Evolutionary conservation across 2,329 filamentous ascomycete species (phyloP), one percentile per base, ranked within the genome.

Genomic region (Alternaria sp.): DNA sequence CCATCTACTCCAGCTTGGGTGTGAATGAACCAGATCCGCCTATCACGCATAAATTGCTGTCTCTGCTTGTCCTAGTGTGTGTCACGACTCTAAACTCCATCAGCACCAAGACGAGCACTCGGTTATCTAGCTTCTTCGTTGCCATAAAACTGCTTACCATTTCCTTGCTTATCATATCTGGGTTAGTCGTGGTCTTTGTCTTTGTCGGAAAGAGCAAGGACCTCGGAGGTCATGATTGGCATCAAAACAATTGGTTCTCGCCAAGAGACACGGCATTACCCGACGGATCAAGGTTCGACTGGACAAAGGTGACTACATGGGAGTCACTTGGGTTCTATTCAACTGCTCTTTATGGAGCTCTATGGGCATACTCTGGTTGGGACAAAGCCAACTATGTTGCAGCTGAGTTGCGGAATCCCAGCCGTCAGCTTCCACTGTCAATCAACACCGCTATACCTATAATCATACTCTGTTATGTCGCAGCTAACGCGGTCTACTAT

Each of bases 381-480:
- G 76, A 79, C 32, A 79, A 79, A 68, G 77, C 77, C 27, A 79
- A 79, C 50, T 79, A 79, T 53, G 74, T 80, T 6, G 76, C 78
- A 32, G 76, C 75, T 28, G 77, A 79, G 49, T 64, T 79, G 11
- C 65, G 66, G 1, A 67, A 77, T 38, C 76, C 77, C 2, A 69
- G 62, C 27, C 72, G 72, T n/a, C 76, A 79, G 69, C 81, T 90
- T 0, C 88, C 87, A 0, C 80, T 87, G 0, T 86, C 87, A 1
- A 87, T 90, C 69, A 88, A 89, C 72, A 85, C 84, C 0, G 86
- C 88, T 0, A 82, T 90, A 4, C 87, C 87, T 0, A 87, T 85
- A 0, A 88, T 89, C 40, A 84, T 89, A 0, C 50, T 85, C 0
- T 88, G 86, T 66, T 90, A 89, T 69, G 80, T 90, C 16, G 79